Percentiles rank a stretch among this genome's conserved stretches.
Evolutionary conservation across 2,329 filamentous ascomycete species (phyloP).

Genomic region (Aspergillus melleus): DNA sequence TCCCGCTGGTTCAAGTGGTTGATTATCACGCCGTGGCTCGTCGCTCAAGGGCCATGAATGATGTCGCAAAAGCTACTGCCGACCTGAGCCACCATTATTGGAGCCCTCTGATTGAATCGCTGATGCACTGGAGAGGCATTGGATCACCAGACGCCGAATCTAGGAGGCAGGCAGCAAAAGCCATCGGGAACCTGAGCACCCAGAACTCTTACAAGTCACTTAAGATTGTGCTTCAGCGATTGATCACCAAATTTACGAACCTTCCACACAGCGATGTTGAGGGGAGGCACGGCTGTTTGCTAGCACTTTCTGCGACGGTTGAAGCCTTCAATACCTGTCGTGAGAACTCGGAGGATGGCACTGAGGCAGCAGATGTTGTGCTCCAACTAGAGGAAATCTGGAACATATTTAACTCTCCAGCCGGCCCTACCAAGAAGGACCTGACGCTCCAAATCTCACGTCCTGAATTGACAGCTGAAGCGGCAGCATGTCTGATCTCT

Average conservation of each 20-base stretch:
- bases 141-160: slow-evolving; percentile 74
- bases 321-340: slow-evolving; percentile 31
- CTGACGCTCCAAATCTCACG: slow-evolving; percentile 41
- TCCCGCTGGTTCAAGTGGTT: slow-evolving; percentile 80
- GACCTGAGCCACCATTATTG: slow-evolving; percentile 66
- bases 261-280: slow-evolving; percentile 43
- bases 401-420: slow-evolving; percentile 37
- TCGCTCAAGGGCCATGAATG: slow-evolving; percentile 75
- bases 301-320: slow-evolving; percentile 41
- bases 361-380: slow-evolving; percentile 28
- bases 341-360: slow-evolving; percentile 14
- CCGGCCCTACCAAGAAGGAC: slow-evolving; percentile 38
- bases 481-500: slow-evolving; percentile 38
- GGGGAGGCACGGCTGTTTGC: slow-evolving; percentile 45
- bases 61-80: slow-evolving; percentile 71
- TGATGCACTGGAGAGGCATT: slow-evolving; percentile 86
- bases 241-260: slow-evolving; percentile 35
- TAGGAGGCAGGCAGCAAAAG: slow-evolving; percentile 68
- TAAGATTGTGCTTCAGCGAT: slow-evolving; percentile 31
- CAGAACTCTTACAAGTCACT: slow-evolving; percentile 35
- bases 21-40: slow-evolving; percentile 93
- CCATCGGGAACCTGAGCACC: slow-evolving; percentile 58
- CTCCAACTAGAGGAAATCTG: slow-evolving; percentile 34
- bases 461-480: slow-evolving; percentile 45
- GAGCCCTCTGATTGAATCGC: slow-evolving; percentile 65